phyloP scores from a whole-genome alignment of 495 filamentous ascomycete genomes.

The Hypoxylon subgilvum region DNA sequence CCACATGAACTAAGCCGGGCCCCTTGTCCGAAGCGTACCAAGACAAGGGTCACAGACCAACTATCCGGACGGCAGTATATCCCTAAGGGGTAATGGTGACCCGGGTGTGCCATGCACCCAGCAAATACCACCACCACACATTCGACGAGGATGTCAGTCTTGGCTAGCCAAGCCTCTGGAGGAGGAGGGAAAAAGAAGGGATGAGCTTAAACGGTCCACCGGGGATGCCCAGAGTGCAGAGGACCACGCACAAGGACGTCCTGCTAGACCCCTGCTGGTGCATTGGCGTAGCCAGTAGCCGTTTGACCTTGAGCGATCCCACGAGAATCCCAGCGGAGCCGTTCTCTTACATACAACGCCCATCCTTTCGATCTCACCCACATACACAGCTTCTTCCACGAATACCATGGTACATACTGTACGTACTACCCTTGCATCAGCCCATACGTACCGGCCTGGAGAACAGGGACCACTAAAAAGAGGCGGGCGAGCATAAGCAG shows the following conservation, averaged over 20 bases:
- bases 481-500: slow-evolving; percentile 36
- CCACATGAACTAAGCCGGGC: slow-evolving; percentile 39
- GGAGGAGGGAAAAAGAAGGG: slow-evolving; percentile 31
- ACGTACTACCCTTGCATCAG: slow-evolving; percentile 35
- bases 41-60: slow-evolving; percentile 44
- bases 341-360: slow-evolving; percentile 22
- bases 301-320: slow-evolving; percentile 42
- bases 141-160: slow-evolving; percentile 21
- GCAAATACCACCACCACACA: slow-evolving; percentile 25
- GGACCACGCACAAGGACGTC: slow-evolving; percentile 39
- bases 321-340: slow-evolving; percentile 41
- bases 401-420: slow-evolving; percentile 28
- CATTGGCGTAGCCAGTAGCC: slow-evolving; percentile 39
- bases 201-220: slow-evolving; percentile 42
- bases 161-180: slow-evolving; percentile 33
- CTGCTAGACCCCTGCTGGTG: slow-evolving; percentile 36
- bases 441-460: slow-evolving; percentile 37
- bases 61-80: slow-evolving; percentile 40
- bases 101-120: slow-evolving; percentile 41
- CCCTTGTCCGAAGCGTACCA: slow-evolving; percentile 43
- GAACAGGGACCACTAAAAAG: slow-evolving; percentile 39
- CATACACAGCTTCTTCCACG: slow-evolving; percentile 24
- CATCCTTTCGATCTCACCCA: slow-evolving; percentile 43
- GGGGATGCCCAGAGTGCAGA: slow-evolving; percentile 39
- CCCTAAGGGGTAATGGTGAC: slow-evolving; percentile 42